Conservation (phyloP, 164 flowering plant species). For the Annona squamosa region DNA sequence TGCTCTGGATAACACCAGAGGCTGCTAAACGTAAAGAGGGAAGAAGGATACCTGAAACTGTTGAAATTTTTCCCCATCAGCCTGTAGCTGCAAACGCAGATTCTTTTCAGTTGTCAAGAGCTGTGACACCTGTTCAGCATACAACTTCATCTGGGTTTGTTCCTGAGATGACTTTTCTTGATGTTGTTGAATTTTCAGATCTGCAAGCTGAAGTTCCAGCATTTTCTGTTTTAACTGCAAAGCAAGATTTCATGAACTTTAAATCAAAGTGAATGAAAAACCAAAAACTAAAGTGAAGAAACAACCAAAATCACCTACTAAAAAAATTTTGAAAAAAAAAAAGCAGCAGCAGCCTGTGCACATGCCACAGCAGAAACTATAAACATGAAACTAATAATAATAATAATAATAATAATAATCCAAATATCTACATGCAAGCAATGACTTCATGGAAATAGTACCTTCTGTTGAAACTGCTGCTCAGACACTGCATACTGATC, state of each 20-base stretch:
- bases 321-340: not conserved
- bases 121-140: conserved; percentile 87
- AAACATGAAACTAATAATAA: not conserved
- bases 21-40: not conserved
- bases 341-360: not conserved
- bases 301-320: not conserved
- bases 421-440: too few relatives aligned
- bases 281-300: not conserved
- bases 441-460: conserved; percentile 12
- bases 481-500: conserved; percentile 78
- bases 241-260: conserved; percentile 13
- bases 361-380: not conserved
- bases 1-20: not conserved
- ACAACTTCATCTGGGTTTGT: conserved; percentile 73
- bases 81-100: conserved; percentile 69
- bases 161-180: conserved; percentile 77
- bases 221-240: conserved; percentile 81
- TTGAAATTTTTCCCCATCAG: conserved; percentile 94
- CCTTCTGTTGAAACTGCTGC: conserved; percentile 78
- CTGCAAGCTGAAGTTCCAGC: conserved; percentile 86
- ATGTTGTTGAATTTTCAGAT: conserved; percentile 73
- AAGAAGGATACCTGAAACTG: conserved; percentile 68
- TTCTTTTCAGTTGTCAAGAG: conserved; percentile 79
- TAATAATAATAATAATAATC: not conserved
- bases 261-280: not conserved